Percentiles rank a stretch among this genome's conserved stretches.
Conservation (phyloP, 164 flowering plant species). For the Aristolochia californica region DNA sequence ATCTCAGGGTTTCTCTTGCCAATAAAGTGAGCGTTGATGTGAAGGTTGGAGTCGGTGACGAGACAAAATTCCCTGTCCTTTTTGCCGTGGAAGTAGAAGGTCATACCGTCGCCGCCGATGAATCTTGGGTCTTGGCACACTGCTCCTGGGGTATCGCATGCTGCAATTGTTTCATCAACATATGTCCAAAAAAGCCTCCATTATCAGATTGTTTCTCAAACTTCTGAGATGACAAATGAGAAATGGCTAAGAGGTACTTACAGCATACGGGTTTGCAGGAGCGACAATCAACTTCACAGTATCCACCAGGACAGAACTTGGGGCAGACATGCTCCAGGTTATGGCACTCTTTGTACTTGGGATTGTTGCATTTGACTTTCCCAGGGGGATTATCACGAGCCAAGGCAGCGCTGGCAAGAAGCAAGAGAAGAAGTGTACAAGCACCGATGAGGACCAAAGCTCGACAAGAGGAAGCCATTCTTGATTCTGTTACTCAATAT, state of each 20-base stretch:
- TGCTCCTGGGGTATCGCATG: constrained; percentile 15
- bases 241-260: too few species aligned
- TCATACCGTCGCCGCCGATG: constrained; percentile 25
- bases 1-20: constrained; percentile 10
- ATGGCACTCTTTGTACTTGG: neutral
- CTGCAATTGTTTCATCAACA: too few species aligned
- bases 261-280: constrained; percentile 3
- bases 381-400: too few species aligned
- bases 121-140: constrained; percentile 26
- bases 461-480: too few species aligned
- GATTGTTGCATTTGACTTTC: neutral
- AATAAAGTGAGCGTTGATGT: constrained; percentile 27
- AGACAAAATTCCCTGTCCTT: constrained; percentile 23
- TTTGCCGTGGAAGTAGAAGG: constrained; percentile 27
- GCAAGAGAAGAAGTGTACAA: too few species aligned
- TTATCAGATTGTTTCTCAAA: too few species aligned
- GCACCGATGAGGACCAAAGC: too few species aligned
- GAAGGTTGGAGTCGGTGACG: constrained; percentile 21
- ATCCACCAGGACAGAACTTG: neutral
- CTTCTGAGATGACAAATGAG: too few species aligned
- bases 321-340: neutral
- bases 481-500: too few species aligned
- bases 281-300: neutral
- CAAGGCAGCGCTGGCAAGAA: too few species aligned
- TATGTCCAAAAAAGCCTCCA: too few species aligned